Base-by-base conservation (phyloP, 2,329 filamentous ascomycete genomes). In the Aspergillus phoenicis region DNA sequence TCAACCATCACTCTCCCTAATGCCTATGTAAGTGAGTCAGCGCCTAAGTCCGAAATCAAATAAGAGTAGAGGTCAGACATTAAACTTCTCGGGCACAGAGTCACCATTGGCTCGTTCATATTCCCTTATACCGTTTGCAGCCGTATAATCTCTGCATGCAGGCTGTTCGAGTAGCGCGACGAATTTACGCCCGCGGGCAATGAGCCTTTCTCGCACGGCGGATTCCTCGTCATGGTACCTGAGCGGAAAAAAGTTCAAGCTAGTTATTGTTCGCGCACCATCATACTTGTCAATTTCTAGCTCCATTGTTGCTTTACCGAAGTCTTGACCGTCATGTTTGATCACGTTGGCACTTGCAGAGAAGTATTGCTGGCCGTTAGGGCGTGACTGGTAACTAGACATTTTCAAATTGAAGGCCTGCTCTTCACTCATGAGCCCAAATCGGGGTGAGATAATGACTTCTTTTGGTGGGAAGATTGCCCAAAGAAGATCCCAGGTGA, bases 401-500 rank as follows among this genome's bases (percentile, higher is more conserved):
- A 17, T 28, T 4, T 22, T 41, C 52, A 55, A 11, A 15, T 30
- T 8, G 20, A 55, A 55, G 22, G 52, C 52, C 38, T 55, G 52
- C 36, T 55, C 52, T 22, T 55, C 28, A 20, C 28, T 43, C 52
- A 55, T 24, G 3, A 45, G 24, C 5, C 52, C 52, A 26, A 43
- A 55, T 0, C 36, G n/a, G 8, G 38, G 52, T 4, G 52, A 36
- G 15, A 55, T 26, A n/a, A 55, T 43, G 11, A 55, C 22, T 28
- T 39, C 52, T 3, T 20, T 17, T 3, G 52, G 52, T 2, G 52
- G 52, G 36, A 55, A 22, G 17, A 55, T 55, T 7, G 52, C 52
- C 52, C 52, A 55, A 8, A 55, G 38, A 43, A 55, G 52, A 4
- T 55, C 52, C 20, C 20, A 55, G 52, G 52, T 55, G 36, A 55